phyloP scores from a whole-genome alignment of 2,329 filamentous ascomycete species.

The Podosphaera aphanis region DNA sequence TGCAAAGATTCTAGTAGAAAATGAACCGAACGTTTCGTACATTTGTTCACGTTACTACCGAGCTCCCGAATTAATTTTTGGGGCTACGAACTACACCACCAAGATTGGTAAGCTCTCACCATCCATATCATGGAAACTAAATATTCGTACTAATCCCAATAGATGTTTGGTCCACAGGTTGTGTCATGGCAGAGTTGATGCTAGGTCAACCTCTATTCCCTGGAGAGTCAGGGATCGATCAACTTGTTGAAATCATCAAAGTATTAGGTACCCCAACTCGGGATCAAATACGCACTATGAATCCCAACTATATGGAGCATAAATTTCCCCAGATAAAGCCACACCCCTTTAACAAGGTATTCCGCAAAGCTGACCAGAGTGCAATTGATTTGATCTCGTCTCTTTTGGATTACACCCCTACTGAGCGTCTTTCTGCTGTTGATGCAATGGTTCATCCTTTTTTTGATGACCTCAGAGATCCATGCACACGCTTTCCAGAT shows the following conservation, averaged over 20 bases:
- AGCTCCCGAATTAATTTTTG: conserved; percentile 92
- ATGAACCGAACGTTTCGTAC: conserved; percentile 97
- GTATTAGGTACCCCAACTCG: conserved; percentile 87
- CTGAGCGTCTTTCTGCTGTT: conserved; percentile 75
- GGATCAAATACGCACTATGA: conserved; percentile 98
- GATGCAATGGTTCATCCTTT: conserved; percentile 97
- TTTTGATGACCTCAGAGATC: conserved; percentile 89
- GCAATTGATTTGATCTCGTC: conserved; percentile 89
- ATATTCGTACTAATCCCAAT: conserved; percentile 4
- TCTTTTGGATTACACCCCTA: conserved; percentile 89
- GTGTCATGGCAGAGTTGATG: conserved; percentile 99
- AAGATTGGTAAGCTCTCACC: conserved; percentile 62
- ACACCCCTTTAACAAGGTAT: conserved; percentile 97
- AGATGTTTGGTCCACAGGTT: conserved; percentile 99
- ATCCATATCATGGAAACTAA: not conserved
- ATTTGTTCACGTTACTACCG: conserved; percentile 98
- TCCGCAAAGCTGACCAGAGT: conserved; percentile 80
- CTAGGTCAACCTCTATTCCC: conserved; percentile 93
- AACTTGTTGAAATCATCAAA: conserved; percentile 98
- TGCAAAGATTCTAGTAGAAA: conserved; percentile 94
- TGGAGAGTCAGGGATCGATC: conserved; percentile 93
- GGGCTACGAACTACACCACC: conserved; percentile 96
- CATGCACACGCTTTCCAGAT: conserved; percentile 75
- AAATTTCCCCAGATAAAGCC: conserved; percentile 99
- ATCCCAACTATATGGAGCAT: conserved; percentile 99